Conservation (phyloP, 1,284 basidiomycete genomes). For the Cerrena zonata region DNA sequence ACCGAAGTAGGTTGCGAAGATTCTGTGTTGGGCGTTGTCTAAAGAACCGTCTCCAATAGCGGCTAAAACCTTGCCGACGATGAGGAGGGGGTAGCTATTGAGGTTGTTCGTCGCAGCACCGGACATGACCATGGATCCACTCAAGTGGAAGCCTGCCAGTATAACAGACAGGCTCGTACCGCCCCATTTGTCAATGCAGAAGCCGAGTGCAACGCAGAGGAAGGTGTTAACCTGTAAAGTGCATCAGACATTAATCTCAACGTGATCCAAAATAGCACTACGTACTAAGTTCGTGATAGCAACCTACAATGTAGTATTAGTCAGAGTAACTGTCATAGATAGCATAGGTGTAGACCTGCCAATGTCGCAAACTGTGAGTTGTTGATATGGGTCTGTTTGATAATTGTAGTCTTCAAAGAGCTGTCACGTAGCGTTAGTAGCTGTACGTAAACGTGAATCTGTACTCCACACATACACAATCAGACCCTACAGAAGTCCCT, state of each 20-base stretch:
- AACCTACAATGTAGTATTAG: slow-evolving; percentile 19
- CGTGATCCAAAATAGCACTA: too few relatives aligned
- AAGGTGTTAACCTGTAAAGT: slow-evolving; percentile 38
- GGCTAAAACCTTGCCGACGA: slow-evolving; percentile 38
- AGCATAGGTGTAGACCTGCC: slow-evolving; percentile 15
- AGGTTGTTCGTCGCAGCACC: slow-evolving; percentile 37
- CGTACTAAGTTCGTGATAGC: slow-evolving; percentile 40
- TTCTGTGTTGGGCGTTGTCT: slow-evolving; percentile 42
- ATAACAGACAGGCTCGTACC: slow-evolving; percentile 35
- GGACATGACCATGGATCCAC: slow-evolving; percentile 34
- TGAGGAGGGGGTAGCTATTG: slow-evolving; percentile 38
- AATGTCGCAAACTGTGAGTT: slow-evolving; percentile 42
- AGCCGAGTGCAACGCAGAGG: slow-evolving; percentile 37
- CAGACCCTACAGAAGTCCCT: slow-evolving; percentile 35
- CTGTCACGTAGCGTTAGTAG: slow-evolving; percentile 14
- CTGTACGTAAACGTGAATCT: not conserved
- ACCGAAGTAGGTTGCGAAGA: slow-evolving; percentile 42
- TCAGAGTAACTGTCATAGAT: not conserved
- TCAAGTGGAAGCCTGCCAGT: slow-evolving; percentile 31
- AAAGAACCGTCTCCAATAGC: slow-evolving; percentile 41
- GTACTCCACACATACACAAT: slow-evolving; percentile 29
- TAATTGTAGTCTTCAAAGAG: slow-evolving; percentile 40
- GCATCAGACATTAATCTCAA: not conserved
- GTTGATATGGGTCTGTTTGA: slow-evolving; percentile 39
- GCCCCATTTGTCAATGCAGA: slow-evolving; percentile 41